A percentile compares a stretch with the other conserved stretches of the same genome.
These are phyloP conservation scores for Daldinia decipiens DNA, from an alignment of 495 filamentous ascomycete genomes.

Conservation along the genomic window DNA sequence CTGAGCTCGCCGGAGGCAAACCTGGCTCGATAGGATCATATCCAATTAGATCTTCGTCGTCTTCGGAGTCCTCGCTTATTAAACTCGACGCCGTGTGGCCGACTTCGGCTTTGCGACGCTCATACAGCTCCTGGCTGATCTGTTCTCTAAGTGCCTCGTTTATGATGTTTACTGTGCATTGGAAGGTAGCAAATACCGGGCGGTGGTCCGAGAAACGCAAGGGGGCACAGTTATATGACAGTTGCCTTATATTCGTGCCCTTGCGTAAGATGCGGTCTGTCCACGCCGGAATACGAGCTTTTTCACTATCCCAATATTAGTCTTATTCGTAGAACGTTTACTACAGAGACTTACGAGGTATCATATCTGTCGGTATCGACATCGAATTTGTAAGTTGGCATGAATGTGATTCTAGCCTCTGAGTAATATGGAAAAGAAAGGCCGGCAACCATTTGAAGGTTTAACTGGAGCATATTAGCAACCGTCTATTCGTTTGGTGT, in stretches of 20 bases:
- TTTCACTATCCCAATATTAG: constrained; percentile 70
- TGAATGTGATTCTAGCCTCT: constrained; percentile 83
- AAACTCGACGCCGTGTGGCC: constrained; percentile 58
- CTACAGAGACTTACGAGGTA: constrained; percentile 72
- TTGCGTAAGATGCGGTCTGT: constrained; percentile 91
- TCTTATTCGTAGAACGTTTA: background rate
- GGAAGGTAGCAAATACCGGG: constrained; percentile 89
- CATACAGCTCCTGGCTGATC: constrained; percentile 77
- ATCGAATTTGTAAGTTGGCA: constrained; percentile 96
- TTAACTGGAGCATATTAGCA: constrained; percentile 67
- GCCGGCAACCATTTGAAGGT: constrained; percentile 94
- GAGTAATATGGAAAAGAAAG: constrained; percentile 90
- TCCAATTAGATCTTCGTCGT: constrained; percentile 76
- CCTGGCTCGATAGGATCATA: constrained; percentile 81
- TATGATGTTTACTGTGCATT: constrained; percentile 80
- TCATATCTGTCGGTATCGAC: constrained; percentile 88
- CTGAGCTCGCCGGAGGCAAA: constrained; percentile 89
- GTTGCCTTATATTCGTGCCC: constrained; percentile 83
- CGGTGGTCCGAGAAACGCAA: constrained; percentile 92
- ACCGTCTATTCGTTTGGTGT: constrained; percentile 12
- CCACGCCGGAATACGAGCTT: constrained; percentile 94
- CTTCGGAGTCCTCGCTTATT: constrained; percentile 65
- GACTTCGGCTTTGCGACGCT: constrained; percentile 69
- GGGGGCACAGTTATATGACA: constrained; percentile 79
- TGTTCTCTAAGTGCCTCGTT: constrained; percentile 76